Evolutionary conservation across 139 green algal genomes (phyloP).

Genomic region (Chlorella sp.): DNA sequence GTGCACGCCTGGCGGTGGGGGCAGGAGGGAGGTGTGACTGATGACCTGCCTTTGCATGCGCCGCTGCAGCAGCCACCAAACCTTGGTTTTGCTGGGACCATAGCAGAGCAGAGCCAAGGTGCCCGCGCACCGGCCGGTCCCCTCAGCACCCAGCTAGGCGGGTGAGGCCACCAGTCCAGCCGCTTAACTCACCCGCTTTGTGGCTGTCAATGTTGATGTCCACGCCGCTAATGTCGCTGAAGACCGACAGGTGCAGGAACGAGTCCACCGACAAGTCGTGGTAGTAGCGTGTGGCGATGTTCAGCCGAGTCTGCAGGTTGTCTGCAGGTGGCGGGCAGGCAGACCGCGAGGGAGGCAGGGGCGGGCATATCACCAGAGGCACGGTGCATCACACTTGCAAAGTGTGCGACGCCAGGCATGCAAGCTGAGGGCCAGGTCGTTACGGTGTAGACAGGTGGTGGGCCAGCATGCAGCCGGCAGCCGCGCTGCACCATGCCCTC

Average conservation of each 20-base stretch:
- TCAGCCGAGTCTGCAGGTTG: background rate
- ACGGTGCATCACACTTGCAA: background rate
- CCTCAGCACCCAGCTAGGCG: background rate
- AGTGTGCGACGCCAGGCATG: too few relatives aligned
- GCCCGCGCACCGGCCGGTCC: background rate
- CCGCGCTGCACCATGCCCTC: background rate
- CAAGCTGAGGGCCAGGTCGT: too few relatives aligned
- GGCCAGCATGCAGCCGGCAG: background rate
- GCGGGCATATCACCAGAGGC: background rate
- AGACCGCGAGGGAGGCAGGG: background rate
- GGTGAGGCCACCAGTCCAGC: background rate
- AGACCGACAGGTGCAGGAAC: background rate
- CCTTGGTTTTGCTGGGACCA: too few relatives aligned
- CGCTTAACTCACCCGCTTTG: background rate
- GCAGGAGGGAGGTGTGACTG: background rate
- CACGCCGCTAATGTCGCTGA: background rate
- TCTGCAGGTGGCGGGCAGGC: background rate
- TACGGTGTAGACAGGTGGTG: background rate
- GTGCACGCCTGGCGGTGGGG: background rate
- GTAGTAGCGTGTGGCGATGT: background rate
- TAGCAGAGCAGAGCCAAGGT: too few relatives aligned
- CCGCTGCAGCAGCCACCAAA: background rate
- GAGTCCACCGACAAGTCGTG: background rate
- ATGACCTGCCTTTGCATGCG: background rate
- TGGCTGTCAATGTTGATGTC: slow-evolving; percentile 19